phyloP scores from a whole-genome alignment of 352 stramenopile genomes.

The Phytophthora rubi region DNA sequence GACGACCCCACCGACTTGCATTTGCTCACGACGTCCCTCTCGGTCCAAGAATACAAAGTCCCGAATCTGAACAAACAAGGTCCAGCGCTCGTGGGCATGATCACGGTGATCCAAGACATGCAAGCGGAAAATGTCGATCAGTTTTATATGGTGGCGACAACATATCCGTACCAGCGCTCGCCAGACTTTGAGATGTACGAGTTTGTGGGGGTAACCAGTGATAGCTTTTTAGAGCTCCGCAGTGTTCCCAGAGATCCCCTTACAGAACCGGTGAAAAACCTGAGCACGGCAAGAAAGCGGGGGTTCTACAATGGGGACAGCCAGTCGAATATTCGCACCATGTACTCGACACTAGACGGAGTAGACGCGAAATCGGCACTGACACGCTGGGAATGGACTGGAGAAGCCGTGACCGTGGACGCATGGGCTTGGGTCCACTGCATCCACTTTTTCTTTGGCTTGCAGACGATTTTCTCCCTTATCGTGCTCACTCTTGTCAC shows the following conservation, averaged over 20 bases:
- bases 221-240: slow-evolving; percentile 20
- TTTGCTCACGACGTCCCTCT: slow-evolving; percentile 24
- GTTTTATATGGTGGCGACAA: slow-evolving; percentile 28
- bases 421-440: slow-evolving; percentile 45
- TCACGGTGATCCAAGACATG: slow-evolving; percentile 29
- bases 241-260: slow-evolving; percentile 6
- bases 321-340: slow-evolving; percentile 30
- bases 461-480: slow-evolving; percentile 32
- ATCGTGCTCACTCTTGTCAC: slow-evolving; percentile 30
- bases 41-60: slow-evolving; percentile 34
- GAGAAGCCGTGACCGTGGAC: slow-evolving; percentile 21
- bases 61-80: slow-evolving; percentile 17
- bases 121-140: slow-evolving; percentile 9
- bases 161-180: slow-evolving; percentile 34
- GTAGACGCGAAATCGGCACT: slow-evolving; percentile 1
- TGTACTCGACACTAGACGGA: slow-evolving; percentile 12
- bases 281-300: slow-evolving; percentile 25
- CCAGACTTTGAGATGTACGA: slow-evolving; percentile 37
- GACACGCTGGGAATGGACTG: slow-evolving; percentile 18
- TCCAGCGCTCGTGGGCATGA: slow-evolving; percentile 21
- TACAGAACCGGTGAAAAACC: slow-evolving; percentile 28
- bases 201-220: slow-evolving; percentile 16
- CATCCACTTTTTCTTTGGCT: slow-evolving; percentile 36
- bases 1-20: slow-evolving; percentile 5
- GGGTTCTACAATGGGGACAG: slow-evolving; percentile 40